Percentiles rank a stretch among this genome's conserved stretches.
These are phyloP conservation scores for Amylocystis lapponica DNA, from an alignment of 768 basidiomycete species.

Conservation along the genomic window DNA sequence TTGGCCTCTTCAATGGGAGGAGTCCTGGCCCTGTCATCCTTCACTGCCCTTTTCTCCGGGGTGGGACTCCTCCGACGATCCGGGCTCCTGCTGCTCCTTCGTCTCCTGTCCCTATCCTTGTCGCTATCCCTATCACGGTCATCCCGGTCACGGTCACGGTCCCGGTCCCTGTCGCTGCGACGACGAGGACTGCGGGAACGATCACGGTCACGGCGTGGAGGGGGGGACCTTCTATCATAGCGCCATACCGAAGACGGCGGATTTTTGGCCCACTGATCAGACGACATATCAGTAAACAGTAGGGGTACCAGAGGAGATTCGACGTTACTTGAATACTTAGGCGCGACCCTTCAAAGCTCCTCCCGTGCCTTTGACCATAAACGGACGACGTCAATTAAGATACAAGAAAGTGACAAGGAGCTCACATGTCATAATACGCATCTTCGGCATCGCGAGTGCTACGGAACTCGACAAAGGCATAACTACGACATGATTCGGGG, in stretches of 20 bases:
- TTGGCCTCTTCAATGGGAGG: constrained; percentile 38
- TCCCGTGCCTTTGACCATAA: constrained; percentile 54
- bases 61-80: constrained; percentile 41
- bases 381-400: not conserved
- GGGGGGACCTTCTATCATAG: constrained; percentile 52
- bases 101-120: constrained; percentile 37
- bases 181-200: constrained; percentile 54
- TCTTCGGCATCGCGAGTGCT: constrained; percentile 75
- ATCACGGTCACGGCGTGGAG: constrained; percentile 37
- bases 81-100: constrained; percentile 45
- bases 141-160: constrained; percentile 27
- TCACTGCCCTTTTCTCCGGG: constrained; percentile 37
- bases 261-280: constrained; percentile 68
- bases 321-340: constrained; percentile 67
- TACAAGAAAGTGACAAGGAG: constrained; percentile 5
- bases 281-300: not conserved
- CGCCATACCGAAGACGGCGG: constrained; percentile 84
- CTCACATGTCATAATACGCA: constrained; percentile 80
- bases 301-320: too few species aligned
- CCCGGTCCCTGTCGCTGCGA: constrained; percentile 20
- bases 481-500: constrained; percentile 51
- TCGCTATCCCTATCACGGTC: constrained; percentile 26
- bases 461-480: constrained; percentile 84
- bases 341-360: constrained; percentile 66
- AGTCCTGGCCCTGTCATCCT: constrained; percentile 49